Conservation (phyloP, 257 asterid genomes). For the Buddleja alternifolia region DNA sequence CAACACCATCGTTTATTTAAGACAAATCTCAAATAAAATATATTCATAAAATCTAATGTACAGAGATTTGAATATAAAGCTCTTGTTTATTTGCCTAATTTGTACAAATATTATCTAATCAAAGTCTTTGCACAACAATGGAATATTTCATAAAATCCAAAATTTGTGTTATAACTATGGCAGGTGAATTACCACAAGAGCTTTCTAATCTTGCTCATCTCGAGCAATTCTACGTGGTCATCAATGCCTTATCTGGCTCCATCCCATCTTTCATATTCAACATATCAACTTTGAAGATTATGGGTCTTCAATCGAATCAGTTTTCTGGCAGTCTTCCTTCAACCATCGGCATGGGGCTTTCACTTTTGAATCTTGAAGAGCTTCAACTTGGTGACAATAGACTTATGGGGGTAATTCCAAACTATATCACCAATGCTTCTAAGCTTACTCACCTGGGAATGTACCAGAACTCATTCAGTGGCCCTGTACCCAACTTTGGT, state of each 20-base stretch:
- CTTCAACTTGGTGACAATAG: constrained; percentile 20
- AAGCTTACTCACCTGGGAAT: constrained; percentile 15
- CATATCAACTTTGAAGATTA: constrained; percentile 20
- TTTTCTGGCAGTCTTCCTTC: constrained; percentile 36
- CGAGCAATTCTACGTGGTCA: not conserved
- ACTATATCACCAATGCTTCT: constrained; percentile 28
- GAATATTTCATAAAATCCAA: too few species aligned
- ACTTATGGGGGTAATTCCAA: constrained; percentile 31
- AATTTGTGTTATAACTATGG: too few species aligned
- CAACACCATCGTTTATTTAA: too few species aligned
- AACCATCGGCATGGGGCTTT: not conserved
- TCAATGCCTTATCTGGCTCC: constrained; percentile 22
- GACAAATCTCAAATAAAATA: too few species aligned
- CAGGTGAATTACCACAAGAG: constrained; percentile 37
- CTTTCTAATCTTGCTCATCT: constrained; percentile 26
- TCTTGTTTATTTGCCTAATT: too few species aligned
- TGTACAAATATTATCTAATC: constrained; percentile 10
- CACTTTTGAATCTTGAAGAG: constrained; percentile 28
- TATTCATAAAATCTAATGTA: too few species aligned
- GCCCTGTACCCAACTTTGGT: constrained; percentile 32
- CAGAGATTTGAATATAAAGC: too few species aligned
- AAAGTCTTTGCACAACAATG: too few species aligned
- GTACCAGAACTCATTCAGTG: constrained; percentile 10
- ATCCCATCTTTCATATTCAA: constrained; percentile 24
- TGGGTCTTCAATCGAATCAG: constrained; percentile 20